Conservation (phyloP, 2,329 filamentous ascomycete genomes). For the Penicillium sp. region DNA sequence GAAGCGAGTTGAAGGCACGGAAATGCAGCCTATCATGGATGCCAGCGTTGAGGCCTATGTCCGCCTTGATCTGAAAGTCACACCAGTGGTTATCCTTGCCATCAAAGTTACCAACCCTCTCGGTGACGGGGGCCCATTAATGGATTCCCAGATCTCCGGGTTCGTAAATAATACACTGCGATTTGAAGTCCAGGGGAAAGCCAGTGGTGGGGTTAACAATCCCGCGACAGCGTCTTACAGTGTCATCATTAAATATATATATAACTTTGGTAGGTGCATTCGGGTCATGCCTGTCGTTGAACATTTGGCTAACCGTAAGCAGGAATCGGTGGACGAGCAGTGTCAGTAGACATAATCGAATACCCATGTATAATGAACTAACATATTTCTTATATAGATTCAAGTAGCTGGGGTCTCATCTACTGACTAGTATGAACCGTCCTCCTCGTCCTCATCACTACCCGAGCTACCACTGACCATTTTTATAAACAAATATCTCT, state of each 20-base stretch:
- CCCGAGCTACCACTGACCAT: background rate
- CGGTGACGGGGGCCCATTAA: background rate
- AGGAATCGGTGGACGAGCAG: conserved; percentile 4
- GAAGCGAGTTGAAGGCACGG: background rate
- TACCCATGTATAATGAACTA: no score
- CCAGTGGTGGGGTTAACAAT: conserved; percentile 1
- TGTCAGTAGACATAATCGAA: no score
- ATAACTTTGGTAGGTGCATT: conserved; percentile 3
- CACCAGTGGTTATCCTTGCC: conserved; percentile 26
- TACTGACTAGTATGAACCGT: conserved; percentile 2
- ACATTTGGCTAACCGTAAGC: background rate
- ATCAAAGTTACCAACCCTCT: conserved; percentile 19
- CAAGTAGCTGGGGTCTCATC: conserved; percentile 1
- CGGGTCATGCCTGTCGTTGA: background rate
- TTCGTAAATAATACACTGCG: conserved; percentile 11
- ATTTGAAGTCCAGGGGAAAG: conserved; percentile 1
- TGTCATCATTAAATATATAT: conserved; percentile 1
- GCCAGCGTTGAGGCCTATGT: conserved; percentile 22
- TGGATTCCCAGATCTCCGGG: conserved; percentile 11
- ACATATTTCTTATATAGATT: conserved; percentile 1
- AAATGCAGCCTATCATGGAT: conserved; percentile 21
- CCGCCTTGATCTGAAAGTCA: conserved; percentile 21
- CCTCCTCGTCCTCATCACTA: background rate
- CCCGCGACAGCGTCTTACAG: background rate
- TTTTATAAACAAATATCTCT: background rate